phyloP scores from a whole-genome alignment of 2,329 filamentous ascomycete genomes.

The Cordyceps cicadae region DNA sequence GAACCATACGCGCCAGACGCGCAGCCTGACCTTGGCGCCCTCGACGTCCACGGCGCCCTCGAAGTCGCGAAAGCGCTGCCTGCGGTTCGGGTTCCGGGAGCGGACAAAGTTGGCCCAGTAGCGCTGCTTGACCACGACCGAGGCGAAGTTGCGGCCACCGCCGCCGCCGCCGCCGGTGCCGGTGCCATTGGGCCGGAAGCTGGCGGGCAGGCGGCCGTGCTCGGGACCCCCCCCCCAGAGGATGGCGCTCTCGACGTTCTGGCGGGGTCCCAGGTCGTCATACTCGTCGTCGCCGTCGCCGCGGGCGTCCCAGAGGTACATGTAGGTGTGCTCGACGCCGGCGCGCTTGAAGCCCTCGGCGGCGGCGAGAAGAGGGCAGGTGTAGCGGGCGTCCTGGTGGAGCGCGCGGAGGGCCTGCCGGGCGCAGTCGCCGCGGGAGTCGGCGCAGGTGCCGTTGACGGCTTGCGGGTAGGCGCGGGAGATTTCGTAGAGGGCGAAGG shows the following conservation, averaged over 20 bases:
- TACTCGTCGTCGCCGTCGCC: constrained; percentile 46
- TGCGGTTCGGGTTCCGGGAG: constrained; percentile 55
- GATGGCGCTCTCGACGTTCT: constrained; percentile 57
- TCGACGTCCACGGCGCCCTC: background rate
- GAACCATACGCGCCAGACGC: background rate
- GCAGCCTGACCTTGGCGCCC: background rate
- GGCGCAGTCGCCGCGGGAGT: constrained; percentile 23
- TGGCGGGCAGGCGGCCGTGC: constrained; percentile 38
- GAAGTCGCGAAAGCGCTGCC: background rate
- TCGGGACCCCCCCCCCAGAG: constrained; percentile 56
- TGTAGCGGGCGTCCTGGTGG: constrained; percentile 28
- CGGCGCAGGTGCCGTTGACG: constrained; percentile 24
- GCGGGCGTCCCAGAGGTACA: constrained; percentile 60
- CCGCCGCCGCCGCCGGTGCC: too few relatives aligned
- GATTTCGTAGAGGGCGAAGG: constrained; percentile 24
- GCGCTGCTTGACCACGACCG: constrained; percentile 54
- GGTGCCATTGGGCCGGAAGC: constrained; percentile 47
- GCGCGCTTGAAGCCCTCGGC: constrained; percentile 22
- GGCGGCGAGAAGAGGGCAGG: constrained; percentile 27
- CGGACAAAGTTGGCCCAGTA: constrained; percentile 72
- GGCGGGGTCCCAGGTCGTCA: constrained; percentile 52
- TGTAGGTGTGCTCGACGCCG: constrained; percentile 43
- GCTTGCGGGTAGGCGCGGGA: constrained; percentile 28
- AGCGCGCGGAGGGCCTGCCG: constrained; percentile 30
- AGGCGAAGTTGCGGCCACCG: constrained; percentile 41